A percentile compares a stretch with the other conserved stretches of the same genome.
phyloP scores from a whole-genome alignment of 1,284 basidiomycete genomes.

The Heterobasidion irregulare region DNA sequence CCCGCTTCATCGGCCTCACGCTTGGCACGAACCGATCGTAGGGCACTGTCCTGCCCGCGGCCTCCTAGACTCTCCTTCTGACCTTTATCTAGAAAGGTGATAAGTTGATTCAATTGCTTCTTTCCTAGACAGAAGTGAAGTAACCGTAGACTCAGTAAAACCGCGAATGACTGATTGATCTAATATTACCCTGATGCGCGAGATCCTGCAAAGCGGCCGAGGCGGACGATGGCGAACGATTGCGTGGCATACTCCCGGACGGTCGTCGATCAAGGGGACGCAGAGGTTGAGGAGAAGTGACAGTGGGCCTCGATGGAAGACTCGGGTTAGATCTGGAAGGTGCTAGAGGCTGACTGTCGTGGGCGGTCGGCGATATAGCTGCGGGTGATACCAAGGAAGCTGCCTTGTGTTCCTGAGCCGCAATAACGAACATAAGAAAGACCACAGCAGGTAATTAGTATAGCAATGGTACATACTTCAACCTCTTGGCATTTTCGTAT shows the following conservation, averaged over 20 bases:
- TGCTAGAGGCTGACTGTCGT: slow-evolving; percentile 22
- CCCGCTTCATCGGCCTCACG: slow-evolving; percentile 90
- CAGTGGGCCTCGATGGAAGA: slow-evolving; percentile 27
- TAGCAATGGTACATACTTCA: slow-evolving; percentile 42
- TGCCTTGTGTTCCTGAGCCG: slow-evolving; percentile 51
- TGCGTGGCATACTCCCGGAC: slow-evolving; percentile 54
- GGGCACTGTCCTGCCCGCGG: slow-evolving; percentile 47
- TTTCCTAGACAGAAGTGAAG: slow-evolving; percentile 40
- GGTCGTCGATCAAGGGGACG: slow-evolving; percentile 65
- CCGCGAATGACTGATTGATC: not conserved
- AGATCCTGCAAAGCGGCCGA: slow-evolving; percentile 67
- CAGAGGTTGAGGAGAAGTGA: slow-evolving; percentile 63
- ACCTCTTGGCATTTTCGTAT: slow-evolving; percentile 75
- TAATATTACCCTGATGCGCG: slow-evolving; percentile 58
- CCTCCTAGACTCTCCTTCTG: slow-evolving; percentile 49
- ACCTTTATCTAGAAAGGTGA: slow-evolving; percentile 69
- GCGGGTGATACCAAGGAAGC: slow-evolving; percentile 18
- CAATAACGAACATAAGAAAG: not conserved
- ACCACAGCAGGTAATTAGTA: not conserved
- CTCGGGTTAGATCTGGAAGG: slow-evolving; percentile 25
- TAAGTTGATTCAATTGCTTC: slow-evolving; percentile 69
- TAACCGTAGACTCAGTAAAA: slow-evolving; percentile 2
- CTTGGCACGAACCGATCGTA: slow-evolving; percentile 74
- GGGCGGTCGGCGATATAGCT: slow-evolving; percentile 3
- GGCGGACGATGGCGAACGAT: slow-evolving; percentile 57